These are phyloP conservation scores for Capsicum pubescens DNA, from an alignment of 257 asterid genomes.

Conservation along the genomic window DNA sequence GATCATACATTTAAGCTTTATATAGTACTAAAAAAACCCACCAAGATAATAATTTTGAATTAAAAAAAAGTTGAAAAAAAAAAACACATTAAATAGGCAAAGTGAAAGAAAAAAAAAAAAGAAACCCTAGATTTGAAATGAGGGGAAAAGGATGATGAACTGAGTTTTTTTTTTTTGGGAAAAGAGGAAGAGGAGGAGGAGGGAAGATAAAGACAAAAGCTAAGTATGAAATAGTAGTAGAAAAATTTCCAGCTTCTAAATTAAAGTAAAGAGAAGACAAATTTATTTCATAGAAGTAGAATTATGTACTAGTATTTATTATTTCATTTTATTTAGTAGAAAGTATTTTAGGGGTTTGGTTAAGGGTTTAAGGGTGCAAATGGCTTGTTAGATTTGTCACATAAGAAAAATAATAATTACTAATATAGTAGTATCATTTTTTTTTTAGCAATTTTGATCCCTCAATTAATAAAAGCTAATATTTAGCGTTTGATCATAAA, in stretches of 20 bases:
- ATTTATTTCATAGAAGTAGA: conserved; percentile 37
- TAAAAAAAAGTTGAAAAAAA: conserved; percentile 26
- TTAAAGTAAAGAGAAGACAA: conserved; percentile 50
- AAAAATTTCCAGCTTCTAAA: conserved; percentile 57
- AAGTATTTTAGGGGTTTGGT: conserved; percentile 23
- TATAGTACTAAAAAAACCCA: conserved; percentile 15
- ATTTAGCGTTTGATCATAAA: no score
- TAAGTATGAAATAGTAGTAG: conserved; percentile 45
- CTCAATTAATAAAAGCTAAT: no score
- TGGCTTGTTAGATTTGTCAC: no score
- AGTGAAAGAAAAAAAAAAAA: conserved; percentile 30
- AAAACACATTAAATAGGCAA: conserved; percentile 31
- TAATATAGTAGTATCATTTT: no score
- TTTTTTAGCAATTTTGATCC: no score
- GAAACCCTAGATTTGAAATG: conserved; percentile 86
- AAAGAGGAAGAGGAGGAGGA: conserved; percentile 39
- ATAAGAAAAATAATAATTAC: no score
- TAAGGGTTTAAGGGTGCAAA: conserved; percentile 29
- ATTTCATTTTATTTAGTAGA: not conserved
- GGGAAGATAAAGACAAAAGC: conserved; percentile 76
- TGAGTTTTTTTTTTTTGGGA: conserved; percentile 41
- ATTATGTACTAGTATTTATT: not conserved
- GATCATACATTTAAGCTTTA: conserved; percentile 43
- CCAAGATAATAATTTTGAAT: conserved; percentile 35
- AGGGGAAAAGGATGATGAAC: conserved; percentile 34